Percentiles rank a stretch among this genome's conserved stretches.
phyloP scores from a whole-genome alignment of 805 yeast genomes.

The Wickerhamiella lipophila region DNA sequence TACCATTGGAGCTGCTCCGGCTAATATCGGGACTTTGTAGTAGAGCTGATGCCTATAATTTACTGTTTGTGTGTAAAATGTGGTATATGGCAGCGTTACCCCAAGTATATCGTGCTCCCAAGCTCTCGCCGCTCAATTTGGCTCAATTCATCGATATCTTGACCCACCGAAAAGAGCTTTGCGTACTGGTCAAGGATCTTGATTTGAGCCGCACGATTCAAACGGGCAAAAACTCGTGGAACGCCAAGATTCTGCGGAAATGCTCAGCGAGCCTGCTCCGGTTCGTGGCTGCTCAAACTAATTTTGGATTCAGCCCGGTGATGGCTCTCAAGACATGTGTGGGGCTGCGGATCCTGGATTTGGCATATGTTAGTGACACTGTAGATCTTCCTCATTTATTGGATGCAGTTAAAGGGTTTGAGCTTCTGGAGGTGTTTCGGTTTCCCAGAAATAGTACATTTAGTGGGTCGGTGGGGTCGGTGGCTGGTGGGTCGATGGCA shows the following conservation, averaged over 20 bases:
- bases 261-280: constrained; percentile 51
- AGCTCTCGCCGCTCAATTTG: constrained; percentile 54
- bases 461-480: constrained; percentile 30
- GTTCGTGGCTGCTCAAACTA: constrained; percentile 86
- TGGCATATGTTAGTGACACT: constrained; percentile 81
- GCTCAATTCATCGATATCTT: constrained; percentile 58
- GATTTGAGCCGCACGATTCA: constrained; percentile 75
- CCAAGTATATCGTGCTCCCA: constrained; percentile 51
- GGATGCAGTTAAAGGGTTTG: constrained; percentile 51
- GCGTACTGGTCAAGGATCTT: constrained; percentile 47
- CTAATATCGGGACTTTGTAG: constrained; percentile 27
- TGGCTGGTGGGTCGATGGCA: constrained; percentile 24
- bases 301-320: constrained; percentile 84
- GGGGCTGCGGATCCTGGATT: constrained; percentile 51
- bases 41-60: constrained; percentile 29
- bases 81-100: constrained; percentile 55
- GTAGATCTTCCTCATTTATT: constrained; percentile 73
- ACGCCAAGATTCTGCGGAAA: constrained; percentile 68
- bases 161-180: constrained; percentile 34
- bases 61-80: constrained; percentile 45
- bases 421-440: constrained; percentile 55
- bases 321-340: constrained; percentile 65
- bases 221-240: constrained; percentile 81
- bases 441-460: constrained; percentile 81
- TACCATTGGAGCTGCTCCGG: constrained; percentile 42